A percentile compares a stretch with the other conserved stretches of the same genome.
phyloP scores from a whole-genome alignment of 2,329 filamentous ascomycete species.

The Gremmenia infestans region DNA sequence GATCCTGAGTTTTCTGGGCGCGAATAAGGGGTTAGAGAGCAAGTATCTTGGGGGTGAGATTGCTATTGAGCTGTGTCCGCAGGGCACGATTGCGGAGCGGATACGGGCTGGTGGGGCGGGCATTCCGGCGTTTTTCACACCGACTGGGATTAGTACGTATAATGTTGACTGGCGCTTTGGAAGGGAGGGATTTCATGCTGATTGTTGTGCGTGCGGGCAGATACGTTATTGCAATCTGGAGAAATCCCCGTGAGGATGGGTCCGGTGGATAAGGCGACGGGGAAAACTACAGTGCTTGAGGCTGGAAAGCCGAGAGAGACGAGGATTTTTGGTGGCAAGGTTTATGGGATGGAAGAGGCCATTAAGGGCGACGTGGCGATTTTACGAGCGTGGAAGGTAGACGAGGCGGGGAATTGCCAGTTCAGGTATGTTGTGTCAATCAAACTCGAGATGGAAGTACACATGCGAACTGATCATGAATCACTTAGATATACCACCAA shows the following conservation, averaged over 20 bases:
- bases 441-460: background rate
- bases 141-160: slow-evolving; percentile 60
- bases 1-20: slow-evolving; percentile 70
- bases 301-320: slow-evolving; percentile 63
- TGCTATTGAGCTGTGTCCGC: slow-evolving; percentile 70
- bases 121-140: slow-evolving; percentile 77
- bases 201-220: slow-evolving; percentile 28
- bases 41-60: slow-evolving; percentile 72
- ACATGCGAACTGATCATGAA: background rate
- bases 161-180: background rate
- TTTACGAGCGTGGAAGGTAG: slow-evolving; percentile 69
- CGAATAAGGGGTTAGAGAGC: slow-evolving; percentile 70
- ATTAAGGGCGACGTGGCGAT: slow-evolving; percentile 74
- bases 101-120: slow-evolving; percentile 69
- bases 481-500: slow-evolving; percentile 60
- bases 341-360: slow-evolving; percentile 73
- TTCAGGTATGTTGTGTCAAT: slow-evolving; percentile 52
- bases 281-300: slow-evolving; percentile 46
- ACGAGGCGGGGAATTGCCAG: slow-evolving; percentile 72
- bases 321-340: slow-evolving; percentile 66
- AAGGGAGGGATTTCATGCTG: background rate
- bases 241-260: slow-evolving; percentile 62
- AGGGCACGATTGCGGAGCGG: slow-evolving; percentile 69
- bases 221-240: slow-evolving; percentile 63
- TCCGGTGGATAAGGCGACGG: slow-evolving; percentile 40